Percentiles rank a stretch among this genome's conserved stretches.
Evolutionary conservation across 331 rosid genomes (phyloP).

Genomic region (Malus hybrid): DNA sequence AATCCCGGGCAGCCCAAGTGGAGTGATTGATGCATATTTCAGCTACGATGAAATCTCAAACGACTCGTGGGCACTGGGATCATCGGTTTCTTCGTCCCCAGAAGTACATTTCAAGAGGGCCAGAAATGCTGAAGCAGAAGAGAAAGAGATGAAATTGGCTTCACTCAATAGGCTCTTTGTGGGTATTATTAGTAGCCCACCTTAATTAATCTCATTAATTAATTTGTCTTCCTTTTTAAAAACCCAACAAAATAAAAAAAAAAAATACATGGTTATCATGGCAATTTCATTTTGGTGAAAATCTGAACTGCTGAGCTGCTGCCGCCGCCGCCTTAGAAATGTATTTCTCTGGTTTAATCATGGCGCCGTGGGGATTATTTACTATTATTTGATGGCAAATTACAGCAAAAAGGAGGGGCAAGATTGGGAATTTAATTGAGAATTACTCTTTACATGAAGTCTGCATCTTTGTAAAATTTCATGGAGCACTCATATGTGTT

Average conservation of each 20-base stretch:
- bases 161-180: conserved; percentile 45
- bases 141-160: conserved; percentile 42
- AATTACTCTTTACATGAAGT: not conserved
- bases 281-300: conserved; percentile 27
- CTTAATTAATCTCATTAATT: conserved; percentile 12
- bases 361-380: not conserved
- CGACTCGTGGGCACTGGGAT: conserved; percentile 61
- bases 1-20: conserved; percentile 65
- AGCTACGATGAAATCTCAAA: conserved; percentile 45
- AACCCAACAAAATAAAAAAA: not conserved
- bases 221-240: not conserved
- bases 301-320: conserved; percentile 18
- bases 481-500: conserved; percentile 22
- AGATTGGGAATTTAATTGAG: conserved; percentile 36
- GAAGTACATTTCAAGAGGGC: conserved; percentile 55
- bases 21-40: conserved; percentile 54
- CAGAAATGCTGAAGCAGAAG: conserved; percentile 27
- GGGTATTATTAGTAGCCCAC: conserved; percentile 49
- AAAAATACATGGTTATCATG: conserved; percentile 14
- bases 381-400: conserved; percentile 11
- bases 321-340: not conserved
- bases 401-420: conserved; percentile 34
- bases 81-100: conserved; percentile 27
- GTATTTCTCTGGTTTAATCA: not conserved
- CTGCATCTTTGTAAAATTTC: conserved; percentile 13